Percentiles rank a stretch among this genome's conserved stretches.
These are phyloP conservation scores for Hypoxylon fragiforme DNA, from an alignment of 495 filamentous ascomycete species.

Conservation along the genomic window DNA sequence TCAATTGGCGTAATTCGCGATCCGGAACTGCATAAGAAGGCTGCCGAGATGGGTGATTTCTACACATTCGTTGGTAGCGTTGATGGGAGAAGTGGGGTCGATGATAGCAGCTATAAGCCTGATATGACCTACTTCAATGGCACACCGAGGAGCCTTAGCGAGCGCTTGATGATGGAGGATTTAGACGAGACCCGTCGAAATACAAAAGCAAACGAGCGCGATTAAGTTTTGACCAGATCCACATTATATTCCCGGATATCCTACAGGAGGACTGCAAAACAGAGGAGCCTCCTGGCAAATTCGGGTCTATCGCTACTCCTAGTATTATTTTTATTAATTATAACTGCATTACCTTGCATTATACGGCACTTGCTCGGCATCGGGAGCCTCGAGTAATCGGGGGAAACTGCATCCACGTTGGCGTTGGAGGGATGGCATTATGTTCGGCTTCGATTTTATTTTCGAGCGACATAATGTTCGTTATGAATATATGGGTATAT, in stretches of 20 bases:
- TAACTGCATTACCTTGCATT: slow-evolving; percentile 12
- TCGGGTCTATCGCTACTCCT: neutral
- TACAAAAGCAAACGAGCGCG: slow-evolving; percentile 16
- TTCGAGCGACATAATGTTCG: neutral
- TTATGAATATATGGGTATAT: neutral
- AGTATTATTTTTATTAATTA: slow-evolving; percentile 11
- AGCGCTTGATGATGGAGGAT: slow-evolving; percentile 50
- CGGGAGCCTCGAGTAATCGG: neutral
- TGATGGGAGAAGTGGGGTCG: slow-evolving; percentile 45
- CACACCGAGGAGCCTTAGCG: slow-evolving; percentile 47
- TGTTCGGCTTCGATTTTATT: slow-evolving; percentile 12
- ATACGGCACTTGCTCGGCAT: slow-evolving; percentile 7
- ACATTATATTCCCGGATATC: neutral
- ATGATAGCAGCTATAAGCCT: slow-evolving; percentile 47
- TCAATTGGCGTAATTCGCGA: slow-evolving; percentile 44
- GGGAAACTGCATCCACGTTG: slow-evolving; percentile 17
- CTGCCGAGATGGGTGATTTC: slow-evolving; percentile 50
- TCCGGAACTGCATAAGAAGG: slow-evolving; percentile 47
- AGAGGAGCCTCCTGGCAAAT: neutral
- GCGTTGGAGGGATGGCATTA: slow-evolving; percentile 19
- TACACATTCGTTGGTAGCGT: slow-evolving; percentile 51
- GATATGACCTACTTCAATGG: slow-evolving; percentile 37
- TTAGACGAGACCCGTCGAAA: slow-evolving; percentile 24
- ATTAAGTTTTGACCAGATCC: neutral
- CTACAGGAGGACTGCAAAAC: neutral